phyloP scores from a whole-genome alignment of 1,284 basidiomycete species.

The Cryptococcus sp. region DNA sequence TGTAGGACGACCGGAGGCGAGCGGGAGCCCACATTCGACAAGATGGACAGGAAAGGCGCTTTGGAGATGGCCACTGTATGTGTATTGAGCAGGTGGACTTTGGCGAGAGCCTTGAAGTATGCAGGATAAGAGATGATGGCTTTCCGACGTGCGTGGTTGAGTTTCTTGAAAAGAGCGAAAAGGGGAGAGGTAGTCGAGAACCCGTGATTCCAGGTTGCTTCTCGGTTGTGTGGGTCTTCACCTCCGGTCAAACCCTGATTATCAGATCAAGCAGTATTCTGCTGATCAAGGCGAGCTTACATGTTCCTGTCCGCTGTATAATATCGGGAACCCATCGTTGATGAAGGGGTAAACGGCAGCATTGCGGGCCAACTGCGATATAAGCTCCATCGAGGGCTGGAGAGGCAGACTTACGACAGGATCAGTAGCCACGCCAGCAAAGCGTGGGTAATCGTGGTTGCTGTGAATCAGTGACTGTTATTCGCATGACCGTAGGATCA shows the following conservation, averaged over 20 bases:
- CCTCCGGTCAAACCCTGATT: conserved; percentile 54
- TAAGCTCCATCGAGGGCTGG: conserved; percentile 1
- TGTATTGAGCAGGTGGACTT: conserved; percentile 41
- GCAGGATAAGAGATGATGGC: conserved; percentile 52
- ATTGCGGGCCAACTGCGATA: conserved; percentile 45
- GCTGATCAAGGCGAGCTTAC: conserved; percentile 18
- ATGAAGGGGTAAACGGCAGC: conserved; percentile 50
- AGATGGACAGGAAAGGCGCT: conserved; percentile 60
- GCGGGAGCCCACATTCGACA: conserved; percentile 61
- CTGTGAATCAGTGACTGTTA: too few relatives aligned
- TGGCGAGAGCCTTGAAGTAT: conserved; percentile 58
- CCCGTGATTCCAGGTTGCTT: conserved; percentile 49
- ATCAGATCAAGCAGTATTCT: neutral
- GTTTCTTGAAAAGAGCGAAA: conserved; percentile 56
- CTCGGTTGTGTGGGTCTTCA: conserved; percentile 46
- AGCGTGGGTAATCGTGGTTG: conserved; percentile 50
- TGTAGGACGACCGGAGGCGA: conserved; percentile 38
- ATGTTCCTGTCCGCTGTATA: conserved; percentile 57
- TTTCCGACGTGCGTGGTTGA: conserved; percentile 61
- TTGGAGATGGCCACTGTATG: conserved; percentile 60
- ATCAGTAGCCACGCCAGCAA: conserved; percentile 37
- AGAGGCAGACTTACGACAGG: conserved; percentile 25
- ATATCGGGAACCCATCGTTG: conserved; percentile 55
- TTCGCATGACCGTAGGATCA: neutral
- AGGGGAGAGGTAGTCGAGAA: conserved; percentile 48